Percentiles rank a stretch among this genome's conserved stretches.
phyloP scores from a whole-genome alignment of 805 yeast genomes.

The Kodamaea nitidulidarum region DNA sequence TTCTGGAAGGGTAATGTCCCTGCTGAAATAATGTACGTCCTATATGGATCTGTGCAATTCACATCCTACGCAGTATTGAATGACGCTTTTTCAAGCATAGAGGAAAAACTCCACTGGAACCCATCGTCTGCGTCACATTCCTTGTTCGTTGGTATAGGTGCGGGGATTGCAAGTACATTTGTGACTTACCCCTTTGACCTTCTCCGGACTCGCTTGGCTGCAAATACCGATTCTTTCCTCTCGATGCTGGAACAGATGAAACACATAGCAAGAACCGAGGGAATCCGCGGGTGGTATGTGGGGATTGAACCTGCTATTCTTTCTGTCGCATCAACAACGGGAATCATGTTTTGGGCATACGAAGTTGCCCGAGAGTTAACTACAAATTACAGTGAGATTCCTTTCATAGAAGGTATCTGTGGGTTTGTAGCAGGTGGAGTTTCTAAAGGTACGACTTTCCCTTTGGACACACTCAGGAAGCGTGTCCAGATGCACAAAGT shows the following conservation, averaged over 20 bases:
- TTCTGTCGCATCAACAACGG: slow-evolving; percentile 68
- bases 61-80: slow-evolving; percentile 61
- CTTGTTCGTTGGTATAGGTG: slow-evolving; percentile 62
- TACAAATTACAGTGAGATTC: slow-evolving; percentile 23
- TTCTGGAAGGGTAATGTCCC: slow-evolving; percentile 98
- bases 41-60: slow-evolving; percentile 86
- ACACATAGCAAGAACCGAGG: slow-evolving; percentile 29
- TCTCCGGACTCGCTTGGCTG: slow-evolving; percentile 82
- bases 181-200: slow-evolving; percentile 87
- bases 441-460: slow-evolving; percentile 74
- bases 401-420: slow-evolving; percentile 51
- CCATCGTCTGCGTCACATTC: slow-evolving; percentile 41
- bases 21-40: slow-evolving; percentile 78
- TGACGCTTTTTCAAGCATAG: slow-evolving; percentile 31
- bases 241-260: slow-evolving; percentile 30
- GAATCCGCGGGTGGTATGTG: slow-evolving; percentile 44
- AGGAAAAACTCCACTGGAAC: slow-evolving; percentile 16
- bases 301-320: slow-evolving; percentile 51
- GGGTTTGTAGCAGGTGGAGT: slow-evolving; percentile 73
- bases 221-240: slow-evolving; percentile 44
- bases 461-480: slow-evolving; percentile 79
- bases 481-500: slow-evolving; percentile 57
- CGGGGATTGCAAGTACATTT: slow-evolving; percentile 73
- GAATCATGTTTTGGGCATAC: slow-evolving; percentile 70
- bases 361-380: slow-evolving; percentile 44